These are phyloP conservation scores for Pestalotiopsis sp. DNA, from an alignment of 2,329 filamentous ascomycete species.

Conservation along the genomic window DNA sequence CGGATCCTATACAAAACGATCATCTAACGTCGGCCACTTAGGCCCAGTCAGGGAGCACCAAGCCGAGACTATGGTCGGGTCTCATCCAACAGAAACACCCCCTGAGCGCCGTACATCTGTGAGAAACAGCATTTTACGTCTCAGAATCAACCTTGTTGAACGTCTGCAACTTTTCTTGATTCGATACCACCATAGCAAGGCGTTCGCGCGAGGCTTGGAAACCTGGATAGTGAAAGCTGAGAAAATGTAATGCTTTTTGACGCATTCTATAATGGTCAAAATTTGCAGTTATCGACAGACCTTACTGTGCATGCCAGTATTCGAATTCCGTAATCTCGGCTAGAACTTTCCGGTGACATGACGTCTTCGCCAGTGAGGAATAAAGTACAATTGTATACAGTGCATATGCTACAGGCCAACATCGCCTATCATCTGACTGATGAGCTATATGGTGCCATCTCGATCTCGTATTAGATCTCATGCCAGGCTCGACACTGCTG, in stretches of 20 bases:
- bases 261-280: neutral
- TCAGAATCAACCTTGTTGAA: neutral
- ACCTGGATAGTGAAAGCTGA: neutral
- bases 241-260: neutral
- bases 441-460: neutral
- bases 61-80: too few relatives aligned
- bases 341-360: neutral
- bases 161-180: neutral
- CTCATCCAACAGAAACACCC: too few relatives aligned
- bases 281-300: neutral
- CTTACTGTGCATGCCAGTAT: neutral
- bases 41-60: too few relatives aligned
- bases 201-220: neutral
- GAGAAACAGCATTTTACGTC: neutral
- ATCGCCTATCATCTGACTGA: neutral
- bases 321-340: neutral
- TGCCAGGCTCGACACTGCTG: neutral
- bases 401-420: constrained; percentile 2
- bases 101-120: neutral
- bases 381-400: constrained; percentile 11
- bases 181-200: neutral
- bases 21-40: too few relatives aligned
- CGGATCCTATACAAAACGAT: too few relatives aligned
- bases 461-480: neutral
- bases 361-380: neutral